Evolutionary conservation across 306 rosid genomes (phyloP).

Genomic region (Quercus rubra): DNA sequence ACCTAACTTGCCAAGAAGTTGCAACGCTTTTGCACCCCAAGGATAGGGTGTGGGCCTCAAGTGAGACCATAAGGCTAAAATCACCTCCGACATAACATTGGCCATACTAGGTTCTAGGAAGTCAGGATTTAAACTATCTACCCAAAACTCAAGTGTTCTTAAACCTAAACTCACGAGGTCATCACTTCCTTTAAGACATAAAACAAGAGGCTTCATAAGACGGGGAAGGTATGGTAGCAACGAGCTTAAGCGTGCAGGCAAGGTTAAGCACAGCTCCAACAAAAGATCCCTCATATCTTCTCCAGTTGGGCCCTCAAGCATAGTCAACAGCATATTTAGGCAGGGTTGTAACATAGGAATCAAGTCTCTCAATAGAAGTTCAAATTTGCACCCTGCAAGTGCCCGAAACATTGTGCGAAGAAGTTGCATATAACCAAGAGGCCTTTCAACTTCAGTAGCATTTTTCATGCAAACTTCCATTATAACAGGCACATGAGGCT

Average conservation of each 20-base stretch:
- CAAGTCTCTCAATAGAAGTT: slow-evolving; percentile 90
- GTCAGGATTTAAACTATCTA: slow-evolving; percentile 98
- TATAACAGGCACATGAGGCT: slow-evolving; percentile 91
- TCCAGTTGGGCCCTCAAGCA: slow-evolving; percentile 96
- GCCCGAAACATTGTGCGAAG: slow-evolving; percentile 83
- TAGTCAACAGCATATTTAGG: slow-evolving; percentile 89
- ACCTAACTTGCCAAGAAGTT: slow-evolving; percentile 96
- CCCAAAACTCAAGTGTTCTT: slow-evolving; percentile 97
- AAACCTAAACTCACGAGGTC: slow-evolving; percentile 90
- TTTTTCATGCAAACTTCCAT: slow-evolving; percentile 95
- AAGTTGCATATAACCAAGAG: slow-evolving; percentile 96
- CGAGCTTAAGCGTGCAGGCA: slow-evolving; percentile 97
- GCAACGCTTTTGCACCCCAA: slow-evolving; percentile 99
- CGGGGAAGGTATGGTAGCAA: slow-evolving; percentile 86
- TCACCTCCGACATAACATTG: slow-evolving; percentile 85
- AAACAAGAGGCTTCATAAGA: slow-evolving; percentile 96
- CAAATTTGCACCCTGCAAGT: slow-evolving; percentile 90
- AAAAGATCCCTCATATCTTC: slow-evolving; percentile 95
- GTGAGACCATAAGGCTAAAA: slow-evolving; percentile 95
- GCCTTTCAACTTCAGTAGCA: slow-evolving; percentile 91
- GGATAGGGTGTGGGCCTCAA: slow-evolving; percentile 82
- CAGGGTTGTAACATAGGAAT: slow-evolving; percentile 90
- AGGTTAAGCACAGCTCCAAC: slow-evolving; percentile 91
- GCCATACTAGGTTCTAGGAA: slow-evolving; percentile 99
- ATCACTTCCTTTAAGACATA: slow-evolving; percentile 86